A percentile compares a stretch with the other conserved stretches of the same genome.
These are phyloP conservation scores for Fraxinus baroniana DNA, from an alignment of 305 asterid species.

Conservation along the genomic window DNA sequence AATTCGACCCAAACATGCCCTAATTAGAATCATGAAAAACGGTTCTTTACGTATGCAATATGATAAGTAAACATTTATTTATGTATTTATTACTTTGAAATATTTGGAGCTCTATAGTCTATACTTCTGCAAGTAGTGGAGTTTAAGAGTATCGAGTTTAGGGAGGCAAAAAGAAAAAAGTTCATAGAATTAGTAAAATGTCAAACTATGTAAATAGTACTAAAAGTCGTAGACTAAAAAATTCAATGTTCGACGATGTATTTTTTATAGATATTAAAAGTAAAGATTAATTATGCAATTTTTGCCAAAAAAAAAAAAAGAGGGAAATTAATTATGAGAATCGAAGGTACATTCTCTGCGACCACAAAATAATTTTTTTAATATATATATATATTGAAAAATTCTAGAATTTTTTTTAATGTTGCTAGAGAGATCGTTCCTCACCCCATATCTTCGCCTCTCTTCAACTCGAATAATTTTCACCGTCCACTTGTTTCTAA, in stretches of 20 bases:
- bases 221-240: neutral
- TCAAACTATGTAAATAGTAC: neutral
- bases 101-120: neutral
- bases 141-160: neutral
- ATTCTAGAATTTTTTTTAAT: no score
- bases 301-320: neutral
- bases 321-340: neutral
- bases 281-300: neutral
- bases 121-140: neutral
- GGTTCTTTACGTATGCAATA: neutral
- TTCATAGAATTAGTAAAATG: neutral
- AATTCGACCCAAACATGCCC: no score
- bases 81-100: neutral
- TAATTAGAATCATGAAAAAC: neutral
- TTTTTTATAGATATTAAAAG: neutral
- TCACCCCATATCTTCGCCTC: neutral
- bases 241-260: neutral
- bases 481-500: neutral
- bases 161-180: neutral
- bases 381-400: no score
- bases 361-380: neutral
- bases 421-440: neutral
- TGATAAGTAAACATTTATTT: no score
- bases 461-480: neutral
- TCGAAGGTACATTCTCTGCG: neutral